phyloP scores from a whole-genome alignment of 2,329 filamentous ascomycete species.

The Talaromyces marneffei region DNA sequence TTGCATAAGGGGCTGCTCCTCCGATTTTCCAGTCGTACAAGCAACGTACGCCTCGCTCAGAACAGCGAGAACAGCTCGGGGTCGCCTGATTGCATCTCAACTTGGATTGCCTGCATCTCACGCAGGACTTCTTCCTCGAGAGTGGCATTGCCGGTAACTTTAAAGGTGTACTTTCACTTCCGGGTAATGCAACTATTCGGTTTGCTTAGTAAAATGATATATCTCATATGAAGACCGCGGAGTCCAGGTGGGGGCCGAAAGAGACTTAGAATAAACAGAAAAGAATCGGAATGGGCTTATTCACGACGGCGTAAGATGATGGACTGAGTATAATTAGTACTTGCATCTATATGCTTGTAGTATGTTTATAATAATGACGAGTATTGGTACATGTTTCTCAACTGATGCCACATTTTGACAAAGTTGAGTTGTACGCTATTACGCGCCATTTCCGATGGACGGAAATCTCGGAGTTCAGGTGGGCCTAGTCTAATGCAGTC shows the following conservation, averaged over 20 bases:
- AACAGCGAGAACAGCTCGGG: conserved; percentile 12
- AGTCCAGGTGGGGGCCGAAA: conserved; percentile 2
- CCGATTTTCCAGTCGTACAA: conserved; percentile 4
- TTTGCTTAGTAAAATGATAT: background rate
- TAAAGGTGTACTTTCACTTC: background rate
- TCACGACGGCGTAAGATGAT: background rate
- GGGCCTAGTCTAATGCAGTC: conserved; percentile 1
- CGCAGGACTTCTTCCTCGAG: conserved; percentile 12
- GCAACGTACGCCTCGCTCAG: conserved; percentile 9
- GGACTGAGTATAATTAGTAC: background rate
- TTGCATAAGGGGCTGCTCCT: background rate
- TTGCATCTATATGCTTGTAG: background rate
- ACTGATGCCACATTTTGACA: background rate
- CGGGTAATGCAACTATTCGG: too few relatives aligned
- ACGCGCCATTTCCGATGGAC: background rate
- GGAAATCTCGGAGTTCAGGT: conserved; percentile 8
- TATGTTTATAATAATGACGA: background rate
- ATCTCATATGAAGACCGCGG: conserved; percentile 5
- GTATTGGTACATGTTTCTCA: background rate
- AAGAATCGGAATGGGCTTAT: background rate
- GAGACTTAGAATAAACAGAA: background rate
- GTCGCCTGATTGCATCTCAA: conserved; percentile 10
- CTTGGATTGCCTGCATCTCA: conserved; percentile 12
- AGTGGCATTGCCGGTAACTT: background rate
- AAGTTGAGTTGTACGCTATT: background rate